These are phyloP conservation scores for Cercospora sp. DNA, from an alignment of 2,329 filamentous ascomycete genomes.

Conservation along the genomic window DNA sequence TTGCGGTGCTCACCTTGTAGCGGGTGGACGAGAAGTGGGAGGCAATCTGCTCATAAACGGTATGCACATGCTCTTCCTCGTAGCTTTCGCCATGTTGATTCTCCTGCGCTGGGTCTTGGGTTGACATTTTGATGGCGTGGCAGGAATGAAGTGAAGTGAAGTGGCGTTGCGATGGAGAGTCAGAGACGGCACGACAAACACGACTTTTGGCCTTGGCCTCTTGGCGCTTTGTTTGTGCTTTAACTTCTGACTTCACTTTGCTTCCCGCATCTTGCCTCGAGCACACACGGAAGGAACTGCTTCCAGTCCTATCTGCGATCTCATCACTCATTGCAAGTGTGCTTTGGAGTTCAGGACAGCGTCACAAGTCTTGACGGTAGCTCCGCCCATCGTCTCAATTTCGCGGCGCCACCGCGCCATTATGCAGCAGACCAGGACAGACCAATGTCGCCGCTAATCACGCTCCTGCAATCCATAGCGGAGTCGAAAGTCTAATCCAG, in stretches of 20 bases:
- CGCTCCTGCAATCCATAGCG: no score
- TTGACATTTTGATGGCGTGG: background rate
- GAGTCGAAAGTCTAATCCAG: no score
- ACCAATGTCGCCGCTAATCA: no score
- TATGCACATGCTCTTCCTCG: constrained; percentile 84
- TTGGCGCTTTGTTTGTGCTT: background rate
- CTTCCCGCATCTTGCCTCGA: no score
- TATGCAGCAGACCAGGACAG: no score
- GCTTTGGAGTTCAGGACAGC: no score
- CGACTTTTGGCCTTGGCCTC: background rate
- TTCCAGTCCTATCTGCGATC: no score
- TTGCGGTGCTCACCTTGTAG: constrained; percentile 56
- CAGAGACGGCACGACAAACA: background rate
- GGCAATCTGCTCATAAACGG: constrained; percentile 85
- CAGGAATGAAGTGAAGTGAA: background rate
- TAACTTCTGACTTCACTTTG: background rate
- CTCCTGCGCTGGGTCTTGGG: background rate
- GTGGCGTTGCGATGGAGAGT: background rate
- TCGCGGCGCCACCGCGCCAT: no score
- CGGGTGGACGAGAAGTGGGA: constrained; percentile 79
- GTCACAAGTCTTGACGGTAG: no score
- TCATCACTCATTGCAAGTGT: no score
- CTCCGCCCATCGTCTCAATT: no score
- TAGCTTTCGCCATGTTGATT: constrained; percentile 56
- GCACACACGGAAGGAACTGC: no score